phyloP scores from a whole-genome alignment of 495 filamentous ascomycete genomes.

The Viridothelium virens region DNA sequence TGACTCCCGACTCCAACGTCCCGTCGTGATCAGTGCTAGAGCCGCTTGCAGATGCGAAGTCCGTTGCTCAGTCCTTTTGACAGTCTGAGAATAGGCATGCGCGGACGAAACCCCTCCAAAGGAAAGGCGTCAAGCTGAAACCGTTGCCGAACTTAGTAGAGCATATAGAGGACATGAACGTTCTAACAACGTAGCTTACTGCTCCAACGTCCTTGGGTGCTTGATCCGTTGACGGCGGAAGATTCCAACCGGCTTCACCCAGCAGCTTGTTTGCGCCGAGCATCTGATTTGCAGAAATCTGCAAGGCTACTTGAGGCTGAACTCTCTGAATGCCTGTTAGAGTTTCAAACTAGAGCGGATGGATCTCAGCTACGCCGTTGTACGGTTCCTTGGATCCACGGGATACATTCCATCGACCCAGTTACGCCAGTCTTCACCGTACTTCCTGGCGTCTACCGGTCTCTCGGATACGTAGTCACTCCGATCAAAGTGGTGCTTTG shows the following conservation, averaged over 20 bases:
- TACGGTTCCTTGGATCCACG: neutral
- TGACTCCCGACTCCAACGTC: slow-evolving; percentile 3
- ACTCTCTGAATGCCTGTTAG: neutral
- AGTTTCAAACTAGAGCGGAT: slow-evolving; percentile 3
- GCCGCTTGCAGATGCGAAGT: neutral
- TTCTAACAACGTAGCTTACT: slow-evolving; percentile 9
- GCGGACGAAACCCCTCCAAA: neutral
- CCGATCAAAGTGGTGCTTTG: neutral
- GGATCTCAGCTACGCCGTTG: neutral
- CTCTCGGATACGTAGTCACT: neutral
- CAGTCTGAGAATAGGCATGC: neutral
- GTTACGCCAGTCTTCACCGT: too few species aligned
- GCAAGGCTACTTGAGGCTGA: slow-evolving; percentile 6
- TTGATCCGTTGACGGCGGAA: neutral
- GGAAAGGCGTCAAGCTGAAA: neutral
- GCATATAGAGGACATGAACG: neutral
- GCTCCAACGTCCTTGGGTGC: neutral
- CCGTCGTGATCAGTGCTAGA: neutral
- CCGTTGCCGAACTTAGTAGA: neutral
- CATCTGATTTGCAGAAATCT: slow-evolving; percentile 1
- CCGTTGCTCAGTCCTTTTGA: neutral
- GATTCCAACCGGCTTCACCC: neutral
- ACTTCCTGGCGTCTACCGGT: neutral
- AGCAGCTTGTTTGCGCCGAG: neutral
- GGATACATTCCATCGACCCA: neutral